phyloP scores from a whole-genome alignment of 768 basidiomycete genomes.

The Cyclocybe cylindracea region DNA sequence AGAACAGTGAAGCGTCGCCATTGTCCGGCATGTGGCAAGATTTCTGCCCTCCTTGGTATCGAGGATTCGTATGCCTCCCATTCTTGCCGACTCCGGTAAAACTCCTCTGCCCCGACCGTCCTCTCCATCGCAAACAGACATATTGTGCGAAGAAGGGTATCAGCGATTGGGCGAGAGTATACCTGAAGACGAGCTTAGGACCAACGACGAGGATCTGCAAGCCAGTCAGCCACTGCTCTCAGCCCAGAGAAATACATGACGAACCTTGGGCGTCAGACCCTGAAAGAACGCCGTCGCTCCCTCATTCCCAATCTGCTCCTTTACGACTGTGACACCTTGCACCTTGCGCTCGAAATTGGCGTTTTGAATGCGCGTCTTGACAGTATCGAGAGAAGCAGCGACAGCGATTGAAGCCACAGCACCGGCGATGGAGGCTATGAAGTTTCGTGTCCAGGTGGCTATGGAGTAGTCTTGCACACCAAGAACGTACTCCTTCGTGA shows the following conservation, averaged over 20 bases:
- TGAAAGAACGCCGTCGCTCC: constrained; percentile 89
- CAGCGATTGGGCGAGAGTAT: constrained; percentile 93
- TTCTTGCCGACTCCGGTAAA: no score
- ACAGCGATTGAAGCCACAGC: constrained; percentile 95
- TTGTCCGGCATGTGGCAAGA: no score
- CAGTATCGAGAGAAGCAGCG: constrained; percentile 92
- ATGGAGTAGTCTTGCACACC: constrained; percentile 87
- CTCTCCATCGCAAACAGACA: no score
- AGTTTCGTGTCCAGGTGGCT: constrained; percentile 98
- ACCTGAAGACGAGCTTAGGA: constrained; percentile 97
- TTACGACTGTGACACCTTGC: constrained; percentile 76
- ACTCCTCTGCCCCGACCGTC: no score
- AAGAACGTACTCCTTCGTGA: constrained; percentile 91
- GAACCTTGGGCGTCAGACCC: constrained; percentile 93
- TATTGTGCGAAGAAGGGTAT: constrained; percentile 92
- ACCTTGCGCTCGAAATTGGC: constrained; percentile 93
- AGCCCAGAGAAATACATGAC: constrained; percentile 21
- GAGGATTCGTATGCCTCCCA: no score
- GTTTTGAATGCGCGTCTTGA: constrained; percentile 98
- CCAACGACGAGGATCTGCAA: constrained; percentile 91
- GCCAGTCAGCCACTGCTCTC: neutral
- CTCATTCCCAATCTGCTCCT: constrained; percentile 86
- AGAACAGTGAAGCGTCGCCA: no score
- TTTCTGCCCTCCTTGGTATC: no score
- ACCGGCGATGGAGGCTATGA: constrained; percentile 91